Conservation (phyloP, 2,329 filamentous ascomycete species). For the Pseudocercospora fuligena region DNA sequence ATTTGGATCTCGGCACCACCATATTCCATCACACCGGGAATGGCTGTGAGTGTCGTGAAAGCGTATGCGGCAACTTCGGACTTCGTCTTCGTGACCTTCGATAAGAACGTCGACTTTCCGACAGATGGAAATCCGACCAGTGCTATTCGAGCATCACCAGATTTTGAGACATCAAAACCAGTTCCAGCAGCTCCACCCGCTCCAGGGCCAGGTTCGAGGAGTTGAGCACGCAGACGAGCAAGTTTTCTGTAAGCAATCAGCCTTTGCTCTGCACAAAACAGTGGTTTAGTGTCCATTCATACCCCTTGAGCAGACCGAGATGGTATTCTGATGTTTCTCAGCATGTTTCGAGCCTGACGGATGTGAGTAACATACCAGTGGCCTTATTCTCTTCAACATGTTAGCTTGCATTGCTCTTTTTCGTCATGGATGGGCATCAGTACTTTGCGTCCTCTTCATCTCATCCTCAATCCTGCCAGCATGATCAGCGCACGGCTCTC, state of each 20-base stretch:
- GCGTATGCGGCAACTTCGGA: constrained; percentile 95
- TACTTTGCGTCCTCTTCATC: constrained; percentile 99
- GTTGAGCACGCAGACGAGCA: constrained; percentile 88
- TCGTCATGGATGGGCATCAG: constrained; percentile 40
- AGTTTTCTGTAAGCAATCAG: constrained; percentile 72
- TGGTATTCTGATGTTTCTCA: constrained; percentile 79
- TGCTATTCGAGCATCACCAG: constrained; percentile 93
- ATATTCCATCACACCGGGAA: constrained; percentile 96
- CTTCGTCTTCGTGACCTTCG: constrained; percentile 97
- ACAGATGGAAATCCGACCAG: constrained; percentile 99
- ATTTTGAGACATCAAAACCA: constrained; percentile 91
- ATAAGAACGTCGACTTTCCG: constrained; percentile 98
- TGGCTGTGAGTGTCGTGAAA: constrained; percentile 96
- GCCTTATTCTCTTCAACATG: constrained; percentile 85
- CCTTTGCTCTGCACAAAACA: not conserved
- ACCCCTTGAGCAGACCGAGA: constrained; percentile 97
- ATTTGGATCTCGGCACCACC: constrained; percentile 98
- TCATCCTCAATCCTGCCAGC: constrained; percentile 92
- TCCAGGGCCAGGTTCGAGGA: constrained; percentile 85
- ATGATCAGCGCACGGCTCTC: constrained; percentile 29
- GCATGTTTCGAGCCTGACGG: constrained; percentile 24
- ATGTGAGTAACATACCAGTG: constrained; percentile 70
- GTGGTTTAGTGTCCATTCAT: constrained; percentile 36
- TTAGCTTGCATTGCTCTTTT: constrained; percentile 40
- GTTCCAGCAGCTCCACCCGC: constrained; percentile 76